phyloP scores from a whole-genome alignment of 192 early-diverging fungal genomes.

The Linnemannia zychae region DNA sequence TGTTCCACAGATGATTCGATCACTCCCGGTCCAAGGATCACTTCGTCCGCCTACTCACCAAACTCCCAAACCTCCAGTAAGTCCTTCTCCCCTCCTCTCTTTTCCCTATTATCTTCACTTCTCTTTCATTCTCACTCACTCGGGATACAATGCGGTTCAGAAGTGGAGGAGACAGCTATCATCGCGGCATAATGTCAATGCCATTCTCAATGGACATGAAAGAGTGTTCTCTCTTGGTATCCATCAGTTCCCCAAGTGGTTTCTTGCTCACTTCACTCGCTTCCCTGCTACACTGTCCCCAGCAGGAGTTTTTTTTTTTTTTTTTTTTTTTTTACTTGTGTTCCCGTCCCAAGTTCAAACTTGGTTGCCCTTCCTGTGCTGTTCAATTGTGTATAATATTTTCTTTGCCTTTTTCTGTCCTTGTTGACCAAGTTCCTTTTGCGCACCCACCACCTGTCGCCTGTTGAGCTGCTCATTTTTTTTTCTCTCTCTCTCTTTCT shows the following conservation, averaged over 20 bases:
- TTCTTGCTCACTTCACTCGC: too few species aligned
- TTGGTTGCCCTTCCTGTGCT: not conserved
- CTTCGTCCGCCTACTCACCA: constrained; percentile 1
- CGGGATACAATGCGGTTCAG: too few species aligned
- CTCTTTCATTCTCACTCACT: too few species aligned
- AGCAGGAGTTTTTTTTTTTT: not conserved
- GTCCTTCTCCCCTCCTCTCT: not conserved
- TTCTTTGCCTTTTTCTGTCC: not conserved
- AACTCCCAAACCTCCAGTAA: constrained; percentile 5
- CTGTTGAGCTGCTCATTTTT: constrained; percentile 7
- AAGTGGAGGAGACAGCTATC: too few species aligned
- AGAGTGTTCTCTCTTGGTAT: too few species aligned
- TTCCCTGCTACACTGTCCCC: too few species aligned
- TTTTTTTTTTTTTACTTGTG: not conserved
- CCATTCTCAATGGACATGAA: too few species aligned
- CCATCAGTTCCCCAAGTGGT: too few species aligned
- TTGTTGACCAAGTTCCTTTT: not conserved
- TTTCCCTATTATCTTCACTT: not conserved
- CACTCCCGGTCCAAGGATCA: not conserved
- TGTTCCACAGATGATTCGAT: not conserved
- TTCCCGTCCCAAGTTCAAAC: not conserved
- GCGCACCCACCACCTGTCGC: constrained; percentile 24
- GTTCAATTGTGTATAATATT: not conserved
- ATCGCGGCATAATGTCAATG: too few species aligned
- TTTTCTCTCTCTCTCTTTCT: not conserved